Evolutionary conservation across 805 yeast species (phyloP), one percentile per base, ranked within the genome.

Genomic region (Kodamaea restingae): DNA sequence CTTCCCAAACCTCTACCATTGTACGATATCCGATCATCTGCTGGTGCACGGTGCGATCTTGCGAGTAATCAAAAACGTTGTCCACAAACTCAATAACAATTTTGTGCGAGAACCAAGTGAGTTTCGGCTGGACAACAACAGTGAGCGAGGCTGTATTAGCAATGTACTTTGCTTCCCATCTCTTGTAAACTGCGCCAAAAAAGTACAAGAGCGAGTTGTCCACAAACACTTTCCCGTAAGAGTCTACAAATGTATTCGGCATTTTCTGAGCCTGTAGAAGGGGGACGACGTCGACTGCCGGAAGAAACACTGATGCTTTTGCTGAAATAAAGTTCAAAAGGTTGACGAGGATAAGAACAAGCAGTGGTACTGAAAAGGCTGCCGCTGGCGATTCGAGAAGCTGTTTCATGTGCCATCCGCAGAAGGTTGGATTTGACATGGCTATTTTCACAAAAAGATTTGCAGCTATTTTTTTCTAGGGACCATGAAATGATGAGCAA

Each of bases 31-130:
- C 22, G 10, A 27, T 14, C 10, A 15, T 15, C 17, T n/a, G 8
- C 5, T 12, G 10, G 4, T 9, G 15, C 17, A 14, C 15, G 4
- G 12, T 27, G 10, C 12, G 10, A 4, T 27, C 31, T 7, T 12
- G 4, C 7, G 11, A 4, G n/a, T 11, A 17, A n/a, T 30, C 32
- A 12, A 14, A 18, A 8, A 30, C 10, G 5, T 21, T n/a, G 21
- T 30, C 32, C 21, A 30, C 32, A 15, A 30, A 17, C 8, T 17
- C 21, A 9, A 17, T n/a, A n/a, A 30, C 32, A 18, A 15, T 17
- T 30, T 30, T 30, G 32, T 17, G 20, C 21, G 32, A 15, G 12
- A 17, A 30, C 32, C 32, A 30, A 3, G 32, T 17, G 5, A 30
- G 15, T 17, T 30, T 15, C 7, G 32, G 32, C 14, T 10, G 14